Conservation (phyloP, 805 yeast species). For the Scheffersomyces coipomensis region DNA sequence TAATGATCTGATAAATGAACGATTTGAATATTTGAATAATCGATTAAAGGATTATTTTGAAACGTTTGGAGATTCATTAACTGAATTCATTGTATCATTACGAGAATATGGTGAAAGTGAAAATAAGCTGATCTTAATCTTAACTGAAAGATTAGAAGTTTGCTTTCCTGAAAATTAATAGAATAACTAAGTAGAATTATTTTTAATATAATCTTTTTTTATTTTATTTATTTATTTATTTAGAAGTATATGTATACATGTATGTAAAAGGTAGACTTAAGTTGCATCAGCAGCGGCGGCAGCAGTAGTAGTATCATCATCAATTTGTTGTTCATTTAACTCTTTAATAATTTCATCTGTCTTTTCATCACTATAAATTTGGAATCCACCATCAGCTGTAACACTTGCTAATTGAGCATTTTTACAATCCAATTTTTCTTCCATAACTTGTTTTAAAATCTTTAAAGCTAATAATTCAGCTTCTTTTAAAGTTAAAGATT, state of each 20-base stretch:
- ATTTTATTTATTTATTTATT: not conserved
- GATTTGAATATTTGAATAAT: slow-evolving; percentile 40
- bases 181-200: not conserved
- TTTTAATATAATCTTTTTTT: no score
- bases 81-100: slow-evolving; percentile 46
- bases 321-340: slow-evolving; percentile 68
- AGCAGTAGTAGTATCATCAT: slow-evolving; percentile 21
- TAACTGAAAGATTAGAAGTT: slow-evolving; percentile 43
- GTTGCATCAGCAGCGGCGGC: not conserved
- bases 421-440: slow-evolving; percentile 91
- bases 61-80: slow-evolving; percentile 43
- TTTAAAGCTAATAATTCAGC: slow-evolving; percentile 89
- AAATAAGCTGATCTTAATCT: slow-evolving; percentile 40
- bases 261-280: slow-evolving; percentile 1
- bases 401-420: slow-evolving; percentile 95
- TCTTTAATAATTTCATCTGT: slow-evolving; percentile 78
- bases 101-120: slow-evolving; percentile 50
- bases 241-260: not conserved
- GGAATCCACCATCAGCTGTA: slow-evolving; percentile 81
- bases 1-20: slow-evolving; percentile 32
- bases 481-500: slow-evolving; percentile 84
- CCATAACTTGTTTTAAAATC: slow-evolving; percentile 97
- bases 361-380: slow-evolving; percentile 77
- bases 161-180: slow-evolving; percentile 27
- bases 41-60: slow-evolving; percentile 43